A percentile compares a stretch with the other conserved stretches of the same genome.
Conservation (phyloP, 169 alveolate genomes). For the Cryptosporidium xiaoi region DNA sequence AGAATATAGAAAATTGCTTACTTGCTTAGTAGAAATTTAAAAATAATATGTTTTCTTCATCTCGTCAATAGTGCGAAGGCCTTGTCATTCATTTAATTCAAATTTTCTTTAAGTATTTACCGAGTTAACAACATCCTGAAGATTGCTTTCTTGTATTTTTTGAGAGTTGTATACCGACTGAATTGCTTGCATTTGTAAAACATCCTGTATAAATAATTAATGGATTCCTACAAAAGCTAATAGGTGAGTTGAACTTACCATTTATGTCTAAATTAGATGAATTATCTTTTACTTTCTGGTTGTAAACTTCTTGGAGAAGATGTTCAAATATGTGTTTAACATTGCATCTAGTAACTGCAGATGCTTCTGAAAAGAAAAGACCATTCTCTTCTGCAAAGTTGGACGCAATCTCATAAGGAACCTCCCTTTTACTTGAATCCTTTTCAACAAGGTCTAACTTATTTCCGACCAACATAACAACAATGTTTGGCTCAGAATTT, state of each 20-base stretch:
- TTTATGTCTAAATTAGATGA: conserved; percentile 34
- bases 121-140: conserved; percentile 39
- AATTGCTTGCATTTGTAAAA: conserved; percentile 11
- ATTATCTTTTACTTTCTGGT: conserved; percentile 73
- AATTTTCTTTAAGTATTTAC: neutral
- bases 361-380: conserved; percentile 93
- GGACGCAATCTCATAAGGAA: conserved; percentile 83
- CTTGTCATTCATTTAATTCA: neutral
- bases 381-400: conserved; percentile 91
- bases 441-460: conserved; percentile 95
- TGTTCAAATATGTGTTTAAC: conserved; percentile 97
- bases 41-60: neutral
- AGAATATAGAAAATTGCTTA: neutral
- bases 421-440: conserved; percentile 92
- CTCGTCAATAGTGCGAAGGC: neutral
- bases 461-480: conserved; percentile 98
- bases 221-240: neutral
- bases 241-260: conserved; percentile 48
- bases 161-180: conserved; percentile 60
- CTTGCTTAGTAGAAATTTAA: neutral
- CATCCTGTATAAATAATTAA: conserved; percentile 27
- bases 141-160: conserved; percentile 36
- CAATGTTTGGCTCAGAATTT: conserved; percentile 97
- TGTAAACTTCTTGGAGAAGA: conserved; percentile 88
- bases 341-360: conserved; percentile 95